Evolutionary conservation across 495 filamentous ascomycete genomes (phyloP), one percentile per base, ranked within the genome.

Genomic region (Chaetomium cochliodes): DNA sequence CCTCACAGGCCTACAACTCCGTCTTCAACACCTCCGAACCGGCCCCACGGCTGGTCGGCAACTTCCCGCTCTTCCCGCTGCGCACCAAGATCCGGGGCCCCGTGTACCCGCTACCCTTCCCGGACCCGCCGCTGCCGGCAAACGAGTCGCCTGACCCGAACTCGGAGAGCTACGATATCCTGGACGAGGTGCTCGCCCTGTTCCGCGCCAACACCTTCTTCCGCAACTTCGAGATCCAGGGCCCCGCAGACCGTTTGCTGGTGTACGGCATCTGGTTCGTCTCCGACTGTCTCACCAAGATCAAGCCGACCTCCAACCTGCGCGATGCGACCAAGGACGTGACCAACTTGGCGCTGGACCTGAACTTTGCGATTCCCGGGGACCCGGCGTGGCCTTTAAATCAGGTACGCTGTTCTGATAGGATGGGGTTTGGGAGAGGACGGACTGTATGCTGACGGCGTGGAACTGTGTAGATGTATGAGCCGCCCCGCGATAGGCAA

Each of bases 171-270:
- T 98, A 98, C 81, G 94, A 98, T 82, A 88, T 92, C 60, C 83
- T 97, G 11, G 94, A 98, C 78, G 94, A 98, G 79, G 88, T 93
- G 33, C 84, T 98, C 55, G 87, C 86, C 3, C 86, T 97, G 33
- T 98, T 97, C 85, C 91, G 94, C 58, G 93, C 96, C 74, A 98
- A 98, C 81, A 97, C 94, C 47, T 88, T 98, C 73, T 98, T 98
- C 83, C 90, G 96, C 69, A 98, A 98, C 83, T 98, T 98, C 73
- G 96, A 97, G 83, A 96, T 98, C 85, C 92, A 96, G 74, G 94
- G 94, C 20, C 91, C 92, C 37, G 94, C 94, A 60, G 94, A 98
- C 78, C 85, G 96, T 52, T 86, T 96, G 75, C 81, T 98, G 64
- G 94, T 98, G 69, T 98, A 98, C 79, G 93, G 93, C 58, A 98